phyloP scores from a whole-genome alignment of 2,329 filamentous ascomycete species.

The Trichocomaceae sp. region DNA sequence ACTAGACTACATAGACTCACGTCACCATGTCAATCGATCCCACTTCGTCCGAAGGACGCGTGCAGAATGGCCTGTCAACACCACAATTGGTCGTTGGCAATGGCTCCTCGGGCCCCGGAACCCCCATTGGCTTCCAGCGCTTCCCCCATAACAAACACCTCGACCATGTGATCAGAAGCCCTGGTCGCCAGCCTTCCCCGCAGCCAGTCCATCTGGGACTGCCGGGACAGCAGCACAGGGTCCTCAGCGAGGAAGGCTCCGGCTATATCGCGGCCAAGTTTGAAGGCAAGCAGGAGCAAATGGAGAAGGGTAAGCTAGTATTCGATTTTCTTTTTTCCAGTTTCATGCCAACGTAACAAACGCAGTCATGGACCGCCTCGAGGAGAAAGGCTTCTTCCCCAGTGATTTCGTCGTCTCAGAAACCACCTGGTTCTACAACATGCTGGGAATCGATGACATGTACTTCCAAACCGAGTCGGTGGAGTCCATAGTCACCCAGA shows the following conservation, averaged over 20 bases:
- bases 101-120: constrained; percentile 32
- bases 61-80: constrained; percentile 14
- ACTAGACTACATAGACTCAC: background rate
- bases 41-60: constrained; percentile 8
- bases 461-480: constrained; percentile 90
- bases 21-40: constrained; percentile 13
- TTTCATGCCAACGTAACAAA: constrained; percentile 12
- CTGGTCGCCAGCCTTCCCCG: constrained; percentile 67
- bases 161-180: constrained; percentile 47
- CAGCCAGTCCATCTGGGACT: constrained; percentile 80
- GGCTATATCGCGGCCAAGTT: constrained; percentile 95
- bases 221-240: constrained; percentile 55
- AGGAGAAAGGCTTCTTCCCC: constrained; percentile 79
- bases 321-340: too few relatives aligned
- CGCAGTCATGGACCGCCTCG: constrained; percentile 71
- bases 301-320: constrained; percentile 60
- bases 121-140: constrained; percentile 38
- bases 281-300: constrained; percentile 85
- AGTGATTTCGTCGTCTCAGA: constrained; percentile 74
- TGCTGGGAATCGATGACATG: constrained; percentile 95
- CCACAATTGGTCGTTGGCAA: constrained; percentile 29
- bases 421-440: constrained; percentile 94
- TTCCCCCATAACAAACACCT: constrained; percentile 51
- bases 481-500: constrained; percentile 83
- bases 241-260: constrained; percentile 80